Percentiles rank a stretch among this genome's conserved stretches.
Conservation (phyloP, 1,139 yeast genomes). For the Geotrichum cucujoidarum region DNA sequence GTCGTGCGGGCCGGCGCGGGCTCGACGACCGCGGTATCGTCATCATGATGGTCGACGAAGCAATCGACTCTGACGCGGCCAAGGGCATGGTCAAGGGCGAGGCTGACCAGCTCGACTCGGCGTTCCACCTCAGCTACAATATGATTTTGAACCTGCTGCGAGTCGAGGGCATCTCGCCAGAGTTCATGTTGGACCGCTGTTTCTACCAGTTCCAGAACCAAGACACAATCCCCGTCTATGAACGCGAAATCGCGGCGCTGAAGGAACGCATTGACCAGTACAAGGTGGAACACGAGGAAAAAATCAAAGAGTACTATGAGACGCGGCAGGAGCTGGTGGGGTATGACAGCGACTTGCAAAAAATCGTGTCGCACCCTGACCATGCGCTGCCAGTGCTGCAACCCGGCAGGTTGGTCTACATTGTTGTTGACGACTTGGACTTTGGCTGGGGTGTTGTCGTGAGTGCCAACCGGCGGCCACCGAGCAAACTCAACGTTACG, state of each 20-base stretch:
- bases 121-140: conserved; percentile 93
- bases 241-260: conserved; percentile 53
- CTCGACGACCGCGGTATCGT: conserved; percentile 98
- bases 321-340: conserved; percentile 62
- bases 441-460: conserved; percentile 94
- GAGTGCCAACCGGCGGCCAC: conserved; percentile 57
- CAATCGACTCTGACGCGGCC: conserved; percentile 98
- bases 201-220: conserved; percentile 94
- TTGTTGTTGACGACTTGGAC: conserved; percentile 52
- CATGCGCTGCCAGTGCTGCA: conserved; percentile 77
- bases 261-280: conserved; percentile 47
- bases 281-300: conserved; percentile 65
- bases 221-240: conserved; percentile 80
- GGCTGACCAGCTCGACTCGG: conserved; percentile 93
- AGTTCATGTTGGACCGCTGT: conserved; percentile 90
- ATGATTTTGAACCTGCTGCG: conserved; percentile 94
- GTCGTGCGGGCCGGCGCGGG: conserved; percentile 99
- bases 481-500: conserved; percentile 22
- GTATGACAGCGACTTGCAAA: conserved; percentile 73
- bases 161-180: conserved; percentile 97
- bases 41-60: conserved; percentile 97
- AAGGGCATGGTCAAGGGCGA: conserved; percentile 99
- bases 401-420: conserved; percentile 78
- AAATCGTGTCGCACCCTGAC: conserved; percentile 89
- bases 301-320: conserved; percentile 77